Conservation (phyloP, 2,329 filamentous ascomycete genomes). For the Penicillium sp. region DNA sequence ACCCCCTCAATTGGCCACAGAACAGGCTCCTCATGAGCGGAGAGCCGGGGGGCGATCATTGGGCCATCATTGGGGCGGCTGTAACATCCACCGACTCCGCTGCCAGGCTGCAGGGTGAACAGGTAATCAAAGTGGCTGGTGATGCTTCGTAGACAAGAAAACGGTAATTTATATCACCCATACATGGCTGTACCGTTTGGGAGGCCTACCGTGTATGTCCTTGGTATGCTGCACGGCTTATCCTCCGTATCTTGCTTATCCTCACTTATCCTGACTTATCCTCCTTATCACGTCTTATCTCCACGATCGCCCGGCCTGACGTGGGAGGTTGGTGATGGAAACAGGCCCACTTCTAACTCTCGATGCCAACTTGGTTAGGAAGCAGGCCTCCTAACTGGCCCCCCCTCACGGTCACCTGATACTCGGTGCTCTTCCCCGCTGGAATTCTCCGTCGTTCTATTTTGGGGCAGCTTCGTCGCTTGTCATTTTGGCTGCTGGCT, state of each 20-base stretch:
- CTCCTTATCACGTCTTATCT: not conserved
- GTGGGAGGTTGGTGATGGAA: constrained; percentile 1
- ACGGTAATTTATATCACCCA: not conserved
- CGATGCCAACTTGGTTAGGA: not conserved
- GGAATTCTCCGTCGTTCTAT: constrained; percentile 1
- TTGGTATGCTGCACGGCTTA: not conserved
- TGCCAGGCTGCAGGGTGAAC: not conserved
- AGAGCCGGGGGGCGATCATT: not conserved
- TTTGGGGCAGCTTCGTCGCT: constrained; percentile 3
- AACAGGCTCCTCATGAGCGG: not conserved
- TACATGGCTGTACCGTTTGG: not conserved
- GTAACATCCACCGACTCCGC: not conserved
- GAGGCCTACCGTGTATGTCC: not conserved
- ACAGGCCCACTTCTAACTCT: not conserved
- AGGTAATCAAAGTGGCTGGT: not conserved
- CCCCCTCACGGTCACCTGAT: constrained; percentile 2
- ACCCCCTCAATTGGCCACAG: not conserved
- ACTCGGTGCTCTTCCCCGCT: not conserved
- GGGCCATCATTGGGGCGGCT: constrained; percentile 2
- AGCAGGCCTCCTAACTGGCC: not conserved
- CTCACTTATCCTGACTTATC: not conserved
- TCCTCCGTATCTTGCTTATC: not conserved
- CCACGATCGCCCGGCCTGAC: not conserved
- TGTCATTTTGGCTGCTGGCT: not conserved
- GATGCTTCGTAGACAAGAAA: not conserved